These are phyloP conservation scores for Tetracladium maxilliforme DNA, from an alignment of 2,329 filamentous ascomycete genomes.

Conservation along the genomic window DNA sequence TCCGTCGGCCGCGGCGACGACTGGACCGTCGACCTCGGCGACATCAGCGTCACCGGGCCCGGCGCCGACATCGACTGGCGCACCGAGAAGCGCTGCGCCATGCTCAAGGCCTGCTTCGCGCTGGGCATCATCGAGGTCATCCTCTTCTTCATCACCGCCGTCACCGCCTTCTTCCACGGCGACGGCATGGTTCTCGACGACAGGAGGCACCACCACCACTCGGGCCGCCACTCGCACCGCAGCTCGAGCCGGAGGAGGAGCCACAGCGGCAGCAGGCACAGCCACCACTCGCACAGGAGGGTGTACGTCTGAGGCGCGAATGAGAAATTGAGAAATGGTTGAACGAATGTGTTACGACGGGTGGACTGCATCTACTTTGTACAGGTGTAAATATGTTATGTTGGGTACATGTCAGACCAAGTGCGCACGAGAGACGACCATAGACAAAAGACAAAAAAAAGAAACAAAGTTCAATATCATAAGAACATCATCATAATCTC, in stretches of 20 bases:
- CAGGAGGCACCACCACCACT: conserved; percentile 34
- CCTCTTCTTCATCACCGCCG: conserved; percentile 64
- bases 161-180: conserved; percentile 51
- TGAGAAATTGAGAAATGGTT: too few species aligned
- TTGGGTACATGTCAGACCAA: too few species aligned
- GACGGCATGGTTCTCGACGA: conserved; percentile 21
- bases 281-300: conserved; percentile 13
- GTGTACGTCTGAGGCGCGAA: conserved; percentile 8
- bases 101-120: conserved; percentile 85
- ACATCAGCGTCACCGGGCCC: conserved; percentile 26
- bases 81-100: conserved; percentile 69
- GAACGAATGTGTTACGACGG: too few species aligned
- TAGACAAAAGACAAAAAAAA: too few species aligned
- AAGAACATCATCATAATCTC: too few species aligned
- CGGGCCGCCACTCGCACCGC: conserved; percentile 26
- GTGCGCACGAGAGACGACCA: too few species aligned
- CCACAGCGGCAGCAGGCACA: too few species aligned
- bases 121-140: conserved; percentile 79
- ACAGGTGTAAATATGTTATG: too few species aligned
- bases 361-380: too few species aligned
- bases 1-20: conserved; percentile 19
- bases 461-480: too few species aligned
- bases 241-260: too few species aligned
- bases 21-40: conserved; percentile 43
- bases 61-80: conserved; percentile 34